Base-by-base conservation (phyloP, 2,329 filamentous ascomycete genomes). In the Monilinia aucupariae region DNA sequence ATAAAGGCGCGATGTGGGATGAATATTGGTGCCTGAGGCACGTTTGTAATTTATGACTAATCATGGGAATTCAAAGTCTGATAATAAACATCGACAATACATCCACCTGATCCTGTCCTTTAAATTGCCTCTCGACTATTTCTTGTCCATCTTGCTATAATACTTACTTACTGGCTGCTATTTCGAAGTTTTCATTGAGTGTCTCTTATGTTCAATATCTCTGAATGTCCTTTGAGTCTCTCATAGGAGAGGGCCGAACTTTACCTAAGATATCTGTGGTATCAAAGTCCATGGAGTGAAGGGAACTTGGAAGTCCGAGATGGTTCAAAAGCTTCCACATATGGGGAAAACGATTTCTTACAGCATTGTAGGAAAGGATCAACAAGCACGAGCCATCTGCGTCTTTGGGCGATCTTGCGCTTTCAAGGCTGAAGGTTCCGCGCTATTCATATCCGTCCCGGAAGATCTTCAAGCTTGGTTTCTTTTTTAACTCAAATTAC, bases 321-420 rank as follows among this genome's bases (percentile, higher is more conserved):
- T n/a, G 25, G 25, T 20, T 47, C 59, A 55, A 27, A 45, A 54
- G 10, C 22, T 43, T 39, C n/a, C 15, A 7, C 13, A 9, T 12
- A 47, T 32, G 12, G 13, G 12, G 12, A 17, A 56, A 39, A 30
- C 4, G 56, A 15, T 37, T 49, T 15, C 25, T 12, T 32, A 50
- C 9, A 3, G 34, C 12, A 39, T 3, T 15, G 37, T 15, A 39
- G 37, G 20, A 37, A 9, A 45, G 17, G 59, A 61, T 55, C 59
- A 55, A 56, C 59, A 49, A 56, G 59, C 59, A 62, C 59, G 51
- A 62, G 59, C 59, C 59, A 62, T 34, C 59, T 55, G 49, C 49
- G 48, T 45, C 43, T 47, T 51, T 27, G 20, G 59, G 32, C 41
- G 50, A 61, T 61, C 49, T 32, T 61, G 50, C 59, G 32, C 52